Base-by-base conservation (phyloP, 1,284 basidiomycete species). In the Ustilago trichophora region DNA sequence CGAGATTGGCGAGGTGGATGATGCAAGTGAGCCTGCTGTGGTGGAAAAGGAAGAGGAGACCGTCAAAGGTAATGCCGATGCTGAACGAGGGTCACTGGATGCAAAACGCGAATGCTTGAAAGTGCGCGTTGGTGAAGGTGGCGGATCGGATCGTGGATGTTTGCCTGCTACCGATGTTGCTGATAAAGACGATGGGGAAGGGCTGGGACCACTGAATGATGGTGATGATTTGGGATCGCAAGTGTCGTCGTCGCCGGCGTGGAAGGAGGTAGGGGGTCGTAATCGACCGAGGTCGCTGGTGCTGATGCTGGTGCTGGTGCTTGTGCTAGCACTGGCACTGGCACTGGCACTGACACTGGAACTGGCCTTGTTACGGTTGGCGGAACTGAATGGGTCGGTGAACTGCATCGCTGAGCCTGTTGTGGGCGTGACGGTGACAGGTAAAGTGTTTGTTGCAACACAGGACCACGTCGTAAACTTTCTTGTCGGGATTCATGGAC, bases 161-260 rank as follows among this genome's bases (percentile, higher is more conserved):
- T 67, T 67, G 34, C 57, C 56, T n/a, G n/a, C n/a, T 10, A 26
- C 48, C 13, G 45, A 31, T 15, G 45, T 54, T 6, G 35, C 48
- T 32, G 56, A 15, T 9, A 38, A 24, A 26, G 62, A 59, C 3
- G 54, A 53, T n/a, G 41, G 19, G 7, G 65, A 46, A 25, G 58
- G 65, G 31, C 58, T 62, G 24, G 46, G 65, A 18, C 38, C 54
- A 16, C 31, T 38, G 3, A 45, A n/a, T n/a, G 58, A 62, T 22
- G 65, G 58, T 19, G 64, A 67, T 15, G 58, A 68, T 26, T 62
- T 68, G n/a, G 65, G 65, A 40, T 62, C 65, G 40, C 36, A 50
- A 12, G 65, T 42, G 49, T 62, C 65, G 58, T 57, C 51, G 58
- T 68, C 49, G 22, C 58, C 50, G n/a, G n/a, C n/a, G 21, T 34